Base-by-base conservation (phyloP, 352 stramenopile species). In the Blastocystis sp. region DNA sequence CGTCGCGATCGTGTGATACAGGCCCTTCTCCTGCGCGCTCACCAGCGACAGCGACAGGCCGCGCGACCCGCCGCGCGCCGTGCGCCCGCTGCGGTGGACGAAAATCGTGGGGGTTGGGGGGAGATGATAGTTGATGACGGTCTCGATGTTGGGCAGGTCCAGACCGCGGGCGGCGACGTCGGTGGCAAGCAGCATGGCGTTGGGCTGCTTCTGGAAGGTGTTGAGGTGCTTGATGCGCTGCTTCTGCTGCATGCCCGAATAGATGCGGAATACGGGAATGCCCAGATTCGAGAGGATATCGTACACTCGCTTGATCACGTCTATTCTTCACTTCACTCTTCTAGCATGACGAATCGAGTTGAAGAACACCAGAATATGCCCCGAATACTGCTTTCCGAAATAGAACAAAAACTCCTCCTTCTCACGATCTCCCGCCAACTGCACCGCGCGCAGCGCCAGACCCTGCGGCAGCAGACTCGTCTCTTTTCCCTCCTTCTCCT, bases 71-170 rank as follows among this genome's bases (percentile, higher is more conserved):
- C 96, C 96, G 90, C 97, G 92, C 3, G 96, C 97, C 5, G 97
- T 99, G 76, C 97, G 93, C 21, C 97, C 97, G 0, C 98, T 95
- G 56, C 97, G 92, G 90, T 99, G 96, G 89, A 99, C 97, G 91
- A 99, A 99, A 90, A 98, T 95, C 90, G 99, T 98, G 41, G 94
- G 95, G 90, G 98, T 94, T 23, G 93, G 96, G 9, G 97, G 97
- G 64, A 99, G 96, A 91, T 99, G 96, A 91, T 98, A 99, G 90
- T 99, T 98, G 81, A 99, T 94, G 14, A 99, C 96, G 14, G 98
- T 91, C 90, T 99, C 96, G 53, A 99, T 96, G 78, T 91, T 94
- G 1, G 96, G 96, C 87, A 99, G 98, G 90, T 99, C 96, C 41
- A 99, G 92, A 5, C 96, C 96, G 81, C 94, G 93, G 66, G 91